A percentile compares a stretch with the other conserved stretches of the same genome.
These are phyloP conservation scores for Phytophthora ramorum DNA, from an alignment of 352 stramenopile genomes.

Conservation along the genomic window DNA sequence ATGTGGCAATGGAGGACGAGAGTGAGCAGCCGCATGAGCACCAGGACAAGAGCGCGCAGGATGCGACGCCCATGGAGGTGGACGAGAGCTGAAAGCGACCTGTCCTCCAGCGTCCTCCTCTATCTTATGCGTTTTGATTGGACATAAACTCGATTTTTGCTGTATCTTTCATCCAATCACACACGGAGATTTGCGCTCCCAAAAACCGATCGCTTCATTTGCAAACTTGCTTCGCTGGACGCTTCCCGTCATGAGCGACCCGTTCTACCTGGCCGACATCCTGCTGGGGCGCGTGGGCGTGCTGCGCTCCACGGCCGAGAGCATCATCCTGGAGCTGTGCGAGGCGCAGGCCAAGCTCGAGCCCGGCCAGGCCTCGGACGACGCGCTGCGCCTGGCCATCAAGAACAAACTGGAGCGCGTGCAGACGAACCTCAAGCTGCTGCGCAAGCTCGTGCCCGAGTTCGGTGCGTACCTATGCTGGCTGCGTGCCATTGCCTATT, in stretches of 20 bases:
- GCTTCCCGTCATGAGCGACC: slow-evolving; percentile 70
- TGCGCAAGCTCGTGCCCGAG: slow-evolving; percentile 84
- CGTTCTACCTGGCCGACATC: slow-evolving; percentile 90
- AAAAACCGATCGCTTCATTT: slow-evolving; percentile 15
- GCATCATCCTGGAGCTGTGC: slow-evolving; percentile 86
- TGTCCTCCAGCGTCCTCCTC: slow-evolving; percentile 10
- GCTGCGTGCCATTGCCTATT: no score
- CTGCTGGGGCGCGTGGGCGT: slow-evolving; percentile 83
- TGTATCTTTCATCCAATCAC: slow-evolving; percentile 40
- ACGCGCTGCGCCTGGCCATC: slow-evolving; percentile 77
- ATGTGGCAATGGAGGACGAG: slow-evolving; percentile 29
- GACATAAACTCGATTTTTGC: slow-evolving; percentile 28
- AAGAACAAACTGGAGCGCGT: slow-evolving; percentile 89
- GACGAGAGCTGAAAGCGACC: slow-evolving; percentile 44
- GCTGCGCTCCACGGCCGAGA: slow-evolving; percentile 84
- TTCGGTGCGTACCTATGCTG: slow-evolving; percentile 53
- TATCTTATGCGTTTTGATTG: slow-evolving; percentile 26
- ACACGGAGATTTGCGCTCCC: not conserved
- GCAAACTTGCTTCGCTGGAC: not conserved
- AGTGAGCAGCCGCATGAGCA: slow-evolving; percentile 15
- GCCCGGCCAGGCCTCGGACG: slow-evolving; percentile 50
- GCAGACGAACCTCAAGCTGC: slow-evolving; percentile 87
- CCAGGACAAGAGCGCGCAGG: slow-evolving; percentile 17
- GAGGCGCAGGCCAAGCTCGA: slow-evolving; percentile 76
- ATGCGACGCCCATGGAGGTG: slow-evolving; percentile 33